Conservation (phyloP, 2,329 filamentous ascomycete species). For the Monilinia aucupariae region DNA sequence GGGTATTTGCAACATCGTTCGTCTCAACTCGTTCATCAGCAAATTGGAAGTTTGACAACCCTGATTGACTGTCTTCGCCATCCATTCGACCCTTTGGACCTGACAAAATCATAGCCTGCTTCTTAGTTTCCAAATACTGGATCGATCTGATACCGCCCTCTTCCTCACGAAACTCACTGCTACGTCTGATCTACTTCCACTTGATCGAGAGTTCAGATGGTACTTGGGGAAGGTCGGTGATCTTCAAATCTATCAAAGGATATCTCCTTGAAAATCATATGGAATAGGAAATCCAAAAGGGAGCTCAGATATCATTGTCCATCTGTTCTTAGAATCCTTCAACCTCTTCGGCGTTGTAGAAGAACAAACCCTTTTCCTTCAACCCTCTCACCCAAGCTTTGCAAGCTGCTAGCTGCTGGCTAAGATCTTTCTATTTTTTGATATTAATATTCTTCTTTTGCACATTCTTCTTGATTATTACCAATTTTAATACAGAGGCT, state of each 20-base stretch:
- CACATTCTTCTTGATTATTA: constrained; percentile 23
- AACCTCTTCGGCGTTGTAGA: constrained; percentile 41
- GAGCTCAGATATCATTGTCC: not conserved
- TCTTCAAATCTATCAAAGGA: not conserved
- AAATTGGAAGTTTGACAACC: not conserved
- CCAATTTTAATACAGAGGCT: constrained; percentile 32
- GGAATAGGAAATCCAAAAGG: not conserved
- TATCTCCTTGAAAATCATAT: not conserved
- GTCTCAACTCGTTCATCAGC: constrained; percentile 13
- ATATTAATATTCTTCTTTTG: constrained; percentile 32
- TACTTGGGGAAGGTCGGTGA: constrained; percentile 33
- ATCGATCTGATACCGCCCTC: constrained; percentile 5
- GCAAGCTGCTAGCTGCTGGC: constrained; percentile 44
- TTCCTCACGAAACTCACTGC: constrained; percentile 40
- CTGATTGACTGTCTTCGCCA: not conserved
- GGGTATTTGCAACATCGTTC: constrained; percentile 10
- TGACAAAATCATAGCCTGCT: constrained; percentile 44
- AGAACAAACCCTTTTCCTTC: constrained; percentile 39
- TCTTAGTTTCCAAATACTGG: constrained; percentile 38
- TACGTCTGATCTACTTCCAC: constrained; percentile 39
- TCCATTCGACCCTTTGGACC: not conserved
- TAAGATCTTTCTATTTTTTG: constrained; percentile 51
- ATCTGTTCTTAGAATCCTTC: constrained; percentile 20
- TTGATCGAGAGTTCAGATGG: constrained; percentile 27
- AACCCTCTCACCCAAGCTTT: constrained; percentile 34